phyloP scores from a whole-genome alignment of 2,329 filamentous ascomycete species.

The Hymenoscyphus repandus region DNA sequence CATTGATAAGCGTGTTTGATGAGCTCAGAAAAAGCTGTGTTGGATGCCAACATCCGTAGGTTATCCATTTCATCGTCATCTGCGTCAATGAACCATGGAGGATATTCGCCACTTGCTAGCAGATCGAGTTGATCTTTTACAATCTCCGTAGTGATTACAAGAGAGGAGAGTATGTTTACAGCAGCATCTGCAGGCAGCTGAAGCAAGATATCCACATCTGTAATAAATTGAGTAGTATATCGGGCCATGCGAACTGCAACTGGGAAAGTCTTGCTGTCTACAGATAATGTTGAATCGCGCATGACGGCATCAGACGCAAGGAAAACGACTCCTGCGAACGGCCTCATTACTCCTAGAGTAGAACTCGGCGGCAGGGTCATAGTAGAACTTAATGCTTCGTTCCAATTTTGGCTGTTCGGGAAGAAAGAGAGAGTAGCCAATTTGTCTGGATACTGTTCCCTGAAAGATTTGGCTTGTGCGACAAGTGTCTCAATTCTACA shows the following conservation, averaged over 20 bases:
- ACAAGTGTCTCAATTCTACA: conserved; percentile 48
- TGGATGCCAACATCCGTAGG: conserved; percentile 16
- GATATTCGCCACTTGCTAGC: conserved; percentile 41
- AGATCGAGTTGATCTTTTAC: conserved; percentile 47
- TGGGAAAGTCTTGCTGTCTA: conserved; percentile 67
- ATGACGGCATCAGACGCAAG: conserved; percentile 35
- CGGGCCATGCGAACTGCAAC: conserved; percentile 69
- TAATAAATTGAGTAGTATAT: conserved; percentile 59
- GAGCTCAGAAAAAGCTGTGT: conserved; percentile 1
- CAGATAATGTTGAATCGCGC: conserved; percentile 27
- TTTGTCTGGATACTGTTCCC: conserved; percentile 32
- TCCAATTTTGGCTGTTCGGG: conserved; percentile 62
- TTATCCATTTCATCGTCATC: conserved; percentile 29
- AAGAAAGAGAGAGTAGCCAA: conserved; percentile 45
- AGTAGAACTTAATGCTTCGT: conserved; percentile 52
- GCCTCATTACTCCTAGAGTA: conserved; percentile 69
- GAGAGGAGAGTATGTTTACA: conserved; percentile 46
- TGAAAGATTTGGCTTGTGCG: conserved; percentile 40
- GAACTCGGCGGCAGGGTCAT: conserved; percentile 48
- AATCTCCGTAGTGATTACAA: conserved; percentile 46
- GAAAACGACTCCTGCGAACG: conserved; percentile 65
- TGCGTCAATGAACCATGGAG: conserved; percentile 36
- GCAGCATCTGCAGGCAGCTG: conserved; percentile 38
- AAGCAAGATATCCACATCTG: conserved; percentile 34
- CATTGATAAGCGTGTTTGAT: conserved; percentile 2